Percentiles rank a stretch among this genome's conserved stretches.
Evolutionary conservation across 179 eudicot genomes (phyloP).

Genomic region (Nepenthes alata): DNA sequence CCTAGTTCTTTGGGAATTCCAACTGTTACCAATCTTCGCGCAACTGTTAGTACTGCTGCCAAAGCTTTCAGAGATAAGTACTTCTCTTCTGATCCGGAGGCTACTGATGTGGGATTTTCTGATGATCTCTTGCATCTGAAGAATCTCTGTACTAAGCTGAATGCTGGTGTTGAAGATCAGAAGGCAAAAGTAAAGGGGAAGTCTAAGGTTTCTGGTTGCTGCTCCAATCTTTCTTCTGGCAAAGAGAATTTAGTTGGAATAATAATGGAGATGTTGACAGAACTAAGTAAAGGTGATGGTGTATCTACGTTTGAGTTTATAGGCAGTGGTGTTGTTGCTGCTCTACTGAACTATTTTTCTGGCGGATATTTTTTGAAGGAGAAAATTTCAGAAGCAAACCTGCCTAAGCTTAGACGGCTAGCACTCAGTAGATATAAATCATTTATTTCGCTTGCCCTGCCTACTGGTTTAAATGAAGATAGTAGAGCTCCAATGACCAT

Average conservation of each 20-base stretch:
- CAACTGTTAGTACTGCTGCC: conserved; percentile 61
- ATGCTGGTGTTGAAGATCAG: conserved; percentile 56
- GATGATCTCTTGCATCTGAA: conserved; percentile 82
- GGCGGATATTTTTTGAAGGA: conserved; percentile 81
- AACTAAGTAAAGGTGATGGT: conserved; percentile 87
- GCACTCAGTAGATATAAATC: conserved; percentile 73
- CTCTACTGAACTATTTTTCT: conserved; percentile 77
- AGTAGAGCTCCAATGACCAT: conserved; percentile 51
- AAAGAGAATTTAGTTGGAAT: conserved; percentile 59
- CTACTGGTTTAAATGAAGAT: conserved; percentile 31
- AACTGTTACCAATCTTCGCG: conserved; percentile 45
- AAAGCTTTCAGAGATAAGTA: conserved; percentile 79
- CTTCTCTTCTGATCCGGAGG: conserved; percentile 65
- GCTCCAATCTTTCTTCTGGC: conserved; percentile 41
- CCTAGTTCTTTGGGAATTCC: conserved; percentile 49
- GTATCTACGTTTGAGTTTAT: conserved; percentile 98
- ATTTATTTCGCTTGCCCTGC: conserved; percentile 70
- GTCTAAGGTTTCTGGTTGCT: conserved; percentile 41
- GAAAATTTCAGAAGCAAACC: conserved; percentile 53
- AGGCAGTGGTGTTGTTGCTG: conserved; percentile 89
- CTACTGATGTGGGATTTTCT: conserved; percentile 56
- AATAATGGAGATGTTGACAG: conserved; percentile 68
- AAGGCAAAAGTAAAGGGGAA: conserved; percentile 71
- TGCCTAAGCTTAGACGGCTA: conserved; percentile 77
- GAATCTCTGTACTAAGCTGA: conserved; percentile 72